Base-by-base conservation (phyloP, 1,284 basidiomycete species). In the Cutaneotrichosporon sp. region DNA sequence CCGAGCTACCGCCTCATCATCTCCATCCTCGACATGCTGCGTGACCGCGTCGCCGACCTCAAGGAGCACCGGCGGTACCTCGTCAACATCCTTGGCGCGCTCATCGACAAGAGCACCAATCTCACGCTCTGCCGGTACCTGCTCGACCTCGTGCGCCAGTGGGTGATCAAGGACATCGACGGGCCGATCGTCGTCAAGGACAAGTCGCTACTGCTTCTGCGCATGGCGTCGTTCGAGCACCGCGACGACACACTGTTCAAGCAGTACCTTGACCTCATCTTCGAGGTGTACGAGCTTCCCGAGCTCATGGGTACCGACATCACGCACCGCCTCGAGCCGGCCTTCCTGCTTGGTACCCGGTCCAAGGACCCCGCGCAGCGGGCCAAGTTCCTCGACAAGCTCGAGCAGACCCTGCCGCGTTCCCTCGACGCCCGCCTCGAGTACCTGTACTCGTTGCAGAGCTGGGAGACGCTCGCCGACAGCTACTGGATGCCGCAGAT, bases 401-500 rank as follows among this genome's bases (percentile, higher is more conserved):
- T 99, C 65, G 95, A 99, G 73, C 83, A 87, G 66, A 95, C 91
- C 71, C 86, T 99, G 46, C 91, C 94, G 18, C 86, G 89, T 27
- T 88, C 89, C 1, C 83, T 97, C 14, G 87, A 88, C 56, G 88
- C 85, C 63, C 89, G 97, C 29, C 79, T 99, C 54, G 90, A 90
- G 56, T 98, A 97, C 79, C 87, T 99, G 65, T 84, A 97, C 55
- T 94, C 92, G 29, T 88, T 94, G 24, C 95, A 99, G 80, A 95
- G 85, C 75, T 99, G 97, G 97, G 97, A 99, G 69, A 87, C 89
- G 11, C 80, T 99, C 20, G 88, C 91, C 1, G 93, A 97, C 68
- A 87, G 91, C 63, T 95, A 97, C 75, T 99, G 97, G 97, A 90
- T 97, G 51, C 89, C 91, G 67, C 86, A 98, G 49, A 92, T 94